Evolutionary conservation across 192 early-diverging fungal genomes (phyloP), one percentile per base, ranked within the genome.

Genomic region (Backusella luteola): DNA sequence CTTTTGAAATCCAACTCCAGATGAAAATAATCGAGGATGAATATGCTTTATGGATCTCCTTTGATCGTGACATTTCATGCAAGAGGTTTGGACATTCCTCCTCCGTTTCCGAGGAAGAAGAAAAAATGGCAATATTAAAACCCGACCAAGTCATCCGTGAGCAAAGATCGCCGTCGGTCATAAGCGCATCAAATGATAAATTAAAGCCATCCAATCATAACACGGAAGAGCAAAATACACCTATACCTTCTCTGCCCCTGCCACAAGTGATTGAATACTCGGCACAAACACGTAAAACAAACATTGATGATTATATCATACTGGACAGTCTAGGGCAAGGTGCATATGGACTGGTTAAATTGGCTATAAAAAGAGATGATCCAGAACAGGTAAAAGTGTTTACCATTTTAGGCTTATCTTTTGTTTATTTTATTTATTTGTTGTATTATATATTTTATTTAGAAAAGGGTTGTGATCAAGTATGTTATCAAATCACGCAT

Each of bases 401-500:
- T 53, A 32, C 44, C 29, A 71, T 36, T 38, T 73, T 17, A 59
- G 26, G 32, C 19, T 82, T 66, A 84, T 84, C 69, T 63, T 71
- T 72, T 29, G 39, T 70, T 66, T 73, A 63, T 39, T 71, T 12
- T 68, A 34, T 21, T 36, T 36, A 35, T 35, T 11, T 44, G n/a
- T 9, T 71, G 42, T 49, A 42, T 41, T 73, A 19, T 53, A 34
- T 67, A 21, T 71, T 26, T 21, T 66, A 79, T 35, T 34, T 71
- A 79, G 77, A 77, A 78, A 70, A 85, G 84, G 36, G 83, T 90
- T 29, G 92, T 93, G 63, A 81, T 94, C 74, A 94, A 94, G 74
- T 93, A 90, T 76, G 87, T 94, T 66, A 87, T 91, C 72, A 92
- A 93, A 79, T 87, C 87, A 32, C 85, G 88, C 49, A 89, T 92